Conservation (phyloP, 768 basidiomycete species). For the Amanita brunnescens region DNA sequence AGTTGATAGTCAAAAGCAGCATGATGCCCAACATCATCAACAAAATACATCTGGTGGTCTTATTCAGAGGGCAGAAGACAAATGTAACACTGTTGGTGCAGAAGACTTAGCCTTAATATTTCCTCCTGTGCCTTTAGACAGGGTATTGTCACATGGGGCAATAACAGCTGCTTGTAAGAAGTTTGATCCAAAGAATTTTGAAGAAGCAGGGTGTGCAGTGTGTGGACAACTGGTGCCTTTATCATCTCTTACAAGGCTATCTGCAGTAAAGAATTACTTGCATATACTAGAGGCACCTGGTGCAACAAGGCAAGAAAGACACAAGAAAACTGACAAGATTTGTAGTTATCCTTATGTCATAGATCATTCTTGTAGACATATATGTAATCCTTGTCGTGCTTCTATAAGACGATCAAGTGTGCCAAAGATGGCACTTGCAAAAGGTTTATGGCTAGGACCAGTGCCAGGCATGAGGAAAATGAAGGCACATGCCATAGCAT, state of each 20-base stretch:
- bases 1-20: too few relatives aligned
- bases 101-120: neutral
- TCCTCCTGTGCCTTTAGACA: too few relatives aligned
- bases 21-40: too few relatives aligned
- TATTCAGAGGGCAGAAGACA: too few relatives aligned
- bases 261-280: neutral
- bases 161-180: neutral
- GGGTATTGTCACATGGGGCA: too few relatives aligned
- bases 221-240: neutral
- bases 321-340: neutral
- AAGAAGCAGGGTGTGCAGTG: conserved; percentile 1
- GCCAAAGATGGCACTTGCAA: neutral
- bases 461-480: neutral
- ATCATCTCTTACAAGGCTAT: neutral
- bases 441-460: neutral
- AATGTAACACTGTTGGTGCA: too few relatives aligned
- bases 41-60: too few relatives aligned
- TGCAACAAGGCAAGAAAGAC: neutral
- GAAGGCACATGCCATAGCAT: neutral
- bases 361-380: neutral
- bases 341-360: neutral
- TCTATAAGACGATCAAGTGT: neutral
- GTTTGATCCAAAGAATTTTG: neutral
- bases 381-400: neutral
- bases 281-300: neutral